Evolutionary conservation across 257 asterid genomes (phyloP).

Genomic region (Rubia yunnanensis): DNA sequence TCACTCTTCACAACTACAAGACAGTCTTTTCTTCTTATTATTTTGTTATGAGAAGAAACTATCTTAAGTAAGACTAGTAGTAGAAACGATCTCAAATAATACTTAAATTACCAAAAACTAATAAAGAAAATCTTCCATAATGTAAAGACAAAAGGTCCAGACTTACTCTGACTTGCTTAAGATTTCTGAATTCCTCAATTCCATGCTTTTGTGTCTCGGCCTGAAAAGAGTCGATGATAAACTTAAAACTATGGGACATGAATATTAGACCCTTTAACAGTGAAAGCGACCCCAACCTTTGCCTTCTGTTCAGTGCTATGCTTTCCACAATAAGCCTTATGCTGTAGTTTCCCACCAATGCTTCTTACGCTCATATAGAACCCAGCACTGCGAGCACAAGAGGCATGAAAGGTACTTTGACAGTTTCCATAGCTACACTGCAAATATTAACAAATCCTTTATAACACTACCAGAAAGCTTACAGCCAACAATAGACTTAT

Average conservation of each 20-base stretch:
- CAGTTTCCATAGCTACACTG: slow-evolving; percentile 99
- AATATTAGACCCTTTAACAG: neutral
- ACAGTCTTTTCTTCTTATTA: neutral
- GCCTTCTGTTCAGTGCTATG: slow-evolving; percentile 87
- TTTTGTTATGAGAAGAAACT: neutral
- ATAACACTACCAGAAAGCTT: slow-evolving; percentile 10
- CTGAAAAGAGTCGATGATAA: slow-evolving; percentile 30
- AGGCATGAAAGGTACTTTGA: slow-evolving; percentile 82
- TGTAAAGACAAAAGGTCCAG: neutral
- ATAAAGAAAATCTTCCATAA: neutral
- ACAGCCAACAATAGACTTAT: neutral
- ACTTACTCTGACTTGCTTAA: slow-evolving; percentile 92
- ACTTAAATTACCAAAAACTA: no score
- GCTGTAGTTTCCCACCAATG: slow-evolving; percentile 83
- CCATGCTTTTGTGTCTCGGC: slow-evolving; percentile 74
- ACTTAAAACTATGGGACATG: slow-evolving; percentile 4
- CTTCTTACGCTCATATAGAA: slow-evolving; percentile 69
- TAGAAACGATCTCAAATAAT: neutral
- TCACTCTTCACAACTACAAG: neutral
- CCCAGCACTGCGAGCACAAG: slow-evolving; percentile 96
- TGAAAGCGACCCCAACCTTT: slow-evolving; percentile 45
- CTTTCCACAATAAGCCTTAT: slow-evolving; percentile 90
- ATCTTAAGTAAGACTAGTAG: no score
- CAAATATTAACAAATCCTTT: slow-evolving; percentile 14
- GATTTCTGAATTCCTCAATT: slow-evolving; percentile 75